Evolutionary conservation across 2,329 filamentous ascomycete species (phyloP).

Genomic region (Venturia asperata): DNA sequence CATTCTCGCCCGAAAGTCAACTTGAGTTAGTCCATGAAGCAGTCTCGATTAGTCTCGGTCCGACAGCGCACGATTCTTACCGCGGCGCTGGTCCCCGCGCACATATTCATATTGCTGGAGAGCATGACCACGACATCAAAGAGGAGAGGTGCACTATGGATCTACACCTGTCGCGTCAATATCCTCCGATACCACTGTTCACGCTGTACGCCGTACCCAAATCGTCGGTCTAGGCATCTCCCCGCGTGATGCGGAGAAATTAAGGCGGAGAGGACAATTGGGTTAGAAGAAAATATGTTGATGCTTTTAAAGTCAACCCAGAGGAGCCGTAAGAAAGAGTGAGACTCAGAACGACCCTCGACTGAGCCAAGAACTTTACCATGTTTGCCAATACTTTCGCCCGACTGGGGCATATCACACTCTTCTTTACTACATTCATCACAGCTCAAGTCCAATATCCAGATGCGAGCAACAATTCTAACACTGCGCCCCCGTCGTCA

Average conservation of each 20-base stretch:
- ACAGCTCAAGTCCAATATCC: background rate
- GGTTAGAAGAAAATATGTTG: background rate
- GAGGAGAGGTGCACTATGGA: background rate
- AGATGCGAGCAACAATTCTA: background rate
- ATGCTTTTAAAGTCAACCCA: conserved; percentile 4
- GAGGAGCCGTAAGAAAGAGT: background rate
- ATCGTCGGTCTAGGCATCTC: background rate
- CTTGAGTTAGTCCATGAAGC: background rate
- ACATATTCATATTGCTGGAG: background rate
- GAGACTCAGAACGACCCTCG: too few relatives aligned
- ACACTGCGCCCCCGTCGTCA: conserved; percentile 23
- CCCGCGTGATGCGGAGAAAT: background rate
- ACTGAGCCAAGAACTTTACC: background rate
- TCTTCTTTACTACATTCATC: background rate
- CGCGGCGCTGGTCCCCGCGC: background rate
- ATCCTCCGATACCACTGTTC: background rate
- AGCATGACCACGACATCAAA: background rate
- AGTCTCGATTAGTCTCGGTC: background rate
- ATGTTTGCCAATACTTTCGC: background rate
- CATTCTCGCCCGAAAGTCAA: too few relatives aligned
- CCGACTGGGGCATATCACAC: background rate
- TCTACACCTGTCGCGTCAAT: background rate
- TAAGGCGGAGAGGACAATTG: background rate
- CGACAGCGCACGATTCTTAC: background rate
- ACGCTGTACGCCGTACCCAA: background rate